Evolutionary conservation across 768 basidiomycete species (phyloP).

Genomic region (Lactarius tabidus): DNA sequence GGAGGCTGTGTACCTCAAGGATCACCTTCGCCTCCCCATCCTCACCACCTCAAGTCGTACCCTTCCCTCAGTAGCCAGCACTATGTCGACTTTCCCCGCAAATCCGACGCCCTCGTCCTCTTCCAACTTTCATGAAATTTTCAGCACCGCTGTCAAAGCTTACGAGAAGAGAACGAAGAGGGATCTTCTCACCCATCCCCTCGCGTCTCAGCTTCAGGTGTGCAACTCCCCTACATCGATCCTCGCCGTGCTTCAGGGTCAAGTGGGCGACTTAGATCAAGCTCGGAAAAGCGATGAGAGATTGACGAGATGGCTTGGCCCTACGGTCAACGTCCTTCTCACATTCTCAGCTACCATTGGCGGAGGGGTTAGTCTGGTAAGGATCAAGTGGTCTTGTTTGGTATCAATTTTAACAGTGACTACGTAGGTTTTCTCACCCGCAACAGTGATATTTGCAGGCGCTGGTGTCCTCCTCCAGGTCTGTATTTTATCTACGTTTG

Average conservation of each 20-base stretch:
- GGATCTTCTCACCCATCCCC: not conserved
- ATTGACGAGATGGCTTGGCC: not conserved
- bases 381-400: rapidly evolving
- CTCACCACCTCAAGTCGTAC: too few species aligned
- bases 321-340: not conserved
- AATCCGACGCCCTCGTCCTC: too few species aligned
- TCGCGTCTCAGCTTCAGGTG: not conserved
- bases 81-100: too few species aligned
- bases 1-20: too few species aligned
- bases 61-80: too few species aligned
- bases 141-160: slow-evolving; percentile 1
- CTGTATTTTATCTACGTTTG: not conserved
- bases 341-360: not conserved
- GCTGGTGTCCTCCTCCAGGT: not conserved
- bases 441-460: slow-evolving; percentile 1
- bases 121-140: not conserved
- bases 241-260: not conserved
- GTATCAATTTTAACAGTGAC: not conserved
- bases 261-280: not conserved
- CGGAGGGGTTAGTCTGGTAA: not conserved
- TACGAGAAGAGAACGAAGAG: not conserved
- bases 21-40: too few species aligned
- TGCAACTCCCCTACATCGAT: not conserved
- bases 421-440: not conserved
- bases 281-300: not conserved